phyloP scores from a whole-genome alignment of 352 stramenopile species.

The Globisporangium polare region DNA sequence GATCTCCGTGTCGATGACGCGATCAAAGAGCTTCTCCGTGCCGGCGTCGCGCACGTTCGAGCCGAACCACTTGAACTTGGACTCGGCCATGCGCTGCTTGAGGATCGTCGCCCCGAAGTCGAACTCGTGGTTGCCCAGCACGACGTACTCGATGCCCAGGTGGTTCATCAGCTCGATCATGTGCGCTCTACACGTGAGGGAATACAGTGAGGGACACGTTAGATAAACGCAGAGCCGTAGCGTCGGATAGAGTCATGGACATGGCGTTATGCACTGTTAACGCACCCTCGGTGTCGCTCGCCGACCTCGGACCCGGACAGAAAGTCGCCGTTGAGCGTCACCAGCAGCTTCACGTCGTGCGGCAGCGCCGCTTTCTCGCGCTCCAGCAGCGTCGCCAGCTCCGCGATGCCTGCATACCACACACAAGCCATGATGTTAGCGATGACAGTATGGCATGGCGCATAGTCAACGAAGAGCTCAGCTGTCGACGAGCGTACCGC shows the following conservation, averaged over 20 bases:
- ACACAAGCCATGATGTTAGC: too few relatives aligned
- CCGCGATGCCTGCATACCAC: slow-evolving; percentile 14
- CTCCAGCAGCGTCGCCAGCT: slow-evolving; percentile 36
- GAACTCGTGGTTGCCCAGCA: slow-evolving; percentile 81
- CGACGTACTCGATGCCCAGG: slow-evolving; percentile 65
- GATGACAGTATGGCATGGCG: not conserved
- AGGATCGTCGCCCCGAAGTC: slow-evolving; percentile 61
- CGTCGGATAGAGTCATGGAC: too few relatives aligned
- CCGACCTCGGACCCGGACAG: slow-evolving; percentile 62
- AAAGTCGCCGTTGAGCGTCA: slow-evolving; percentile 80
- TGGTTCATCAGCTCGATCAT: slow-evolving; percentile 82
- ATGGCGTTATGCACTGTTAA: not conserved
- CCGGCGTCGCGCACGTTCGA: slow-evolving; percentile 57
- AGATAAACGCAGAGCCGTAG: too few relatives aligned
- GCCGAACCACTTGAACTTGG: slow-evolving; percentile 70
- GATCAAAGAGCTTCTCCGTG: slow-evolving; percentile 30
- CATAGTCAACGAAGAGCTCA: not conserved
- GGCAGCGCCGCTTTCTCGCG: slow-evolving; percentile 37
- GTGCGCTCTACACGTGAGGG: slow-evolving; percentile 35
- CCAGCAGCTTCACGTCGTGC: slow-evolving; percentile 45
- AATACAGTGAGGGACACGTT: not conserved
- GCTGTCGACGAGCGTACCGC: slow-evolving; percentile 15
- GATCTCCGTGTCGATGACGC: slow-evolving; percentile 50
- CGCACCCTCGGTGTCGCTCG: slow-evolving; percentile 59
- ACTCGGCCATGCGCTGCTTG: slow-evolving; percentile 46